Evolutionary conservation across 352 stramenopile species (phyloP).

Genomic region (Phytophthora sp.): DNA sequence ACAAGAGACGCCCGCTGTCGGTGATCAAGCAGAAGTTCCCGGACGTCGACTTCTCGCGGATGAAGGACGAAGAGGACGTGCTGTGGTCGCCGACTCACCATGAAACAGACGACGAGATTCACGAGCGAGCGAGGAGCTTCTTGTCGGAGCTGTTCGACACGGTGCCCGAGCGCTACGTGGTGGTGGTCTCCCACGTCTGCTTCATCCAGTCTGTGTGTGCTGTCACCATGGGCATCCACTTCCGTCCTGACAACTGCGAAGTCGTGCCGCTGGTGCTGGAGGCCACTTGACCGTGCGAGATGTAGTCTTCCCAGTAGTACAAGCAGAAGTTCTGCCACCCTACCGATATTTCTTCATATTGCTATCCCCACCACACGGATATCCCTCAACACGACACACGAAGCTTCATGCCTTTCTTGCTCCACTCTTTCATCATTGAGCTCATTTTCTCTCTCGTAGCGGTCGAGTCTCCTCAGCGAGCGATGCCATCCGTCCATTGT

Average conservation of each 20-base stretch:
- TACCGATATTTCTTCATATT: too few relatives aligned
- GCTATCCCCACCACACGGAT: not conserved
- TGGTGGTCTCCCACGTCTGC: constrained; percentile 63
- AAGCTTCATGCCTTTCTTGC: too few relatives aligned
- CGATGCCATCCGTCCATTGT: constrained; percentile 16
- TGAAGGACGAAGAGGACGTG: constrained; percentile 57
- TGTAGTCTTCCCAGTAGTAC: constrained; percentile 1
- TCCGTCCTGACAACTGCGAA: constrained; percentile 51
- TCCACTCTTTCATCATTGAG: not conserved
- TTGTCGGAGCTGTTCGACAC: constrained; percentile 52
- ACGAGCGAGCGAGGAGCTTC: constrained; percentile 49
- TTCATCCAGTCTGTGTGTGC: constrained; percentile 71
- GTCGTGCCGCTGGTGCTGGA: constrained; percentile 26
- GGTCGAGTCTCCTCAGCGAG: not conserved
- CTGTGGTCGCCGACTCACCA: constrained; percentile 61
- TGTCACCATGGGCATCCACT: constrained; percentile 39
- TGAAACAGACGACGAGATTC: constrained; percentile 65
- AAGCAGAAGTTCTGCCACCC: not conserved
- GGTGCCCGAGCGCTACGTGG: constrained; percentile 59
- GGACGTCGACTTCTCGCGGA: constrained; percentile 56
- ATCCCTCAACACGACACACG: not conserved
- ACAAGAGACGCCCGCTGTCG: constrained; percentile 55
- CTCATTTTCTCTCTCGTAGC: too few relatives aligned
- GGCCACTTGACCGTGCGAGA: not conserved
- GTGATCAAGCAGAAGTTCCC: constrained; percentile 62